A percentile compares a stretch with the other conserved stretches of the same genome.
Evolutionary conservation across 768 basidiomycete species (phyloP).

Genomic region (Peribolospora baueri): DNA sequence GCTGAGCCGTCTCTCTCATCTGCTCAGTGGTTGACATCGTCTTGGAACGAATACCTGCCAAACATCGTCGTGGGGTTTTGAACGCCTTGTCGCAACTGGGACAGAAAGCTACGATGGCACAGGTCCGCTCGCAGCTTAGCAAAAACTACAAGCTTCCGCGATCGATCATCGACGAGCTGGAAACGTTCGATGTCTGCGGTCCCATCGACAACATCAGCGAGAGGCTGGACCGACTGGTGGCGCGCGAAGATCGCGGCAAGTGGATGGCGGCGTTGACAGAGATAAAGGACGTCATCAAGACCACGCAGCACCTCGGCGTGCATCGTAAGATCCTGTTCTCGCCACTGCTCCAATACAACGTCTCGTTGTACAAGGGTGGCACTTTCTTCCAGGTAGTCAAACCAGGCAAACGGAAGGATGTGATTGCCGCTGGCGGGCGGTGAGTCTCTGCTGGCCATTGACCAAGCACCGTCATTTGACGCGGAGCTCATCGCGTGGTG

Average conservation of each 20-base stretch:
- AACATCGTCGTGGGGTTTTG: conserved; percentile 31
- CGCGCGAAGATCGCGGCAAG: no score
- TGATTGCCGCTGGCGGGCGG: conserved; percentile 64
- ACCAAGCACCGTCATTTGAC: no score
- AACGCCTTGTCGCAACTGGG: conserved; percentile 35
- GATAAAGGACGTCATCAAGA: no score
- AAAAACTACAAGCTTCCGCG: conserved; percentile 45
- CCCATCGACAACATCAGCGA: no score
- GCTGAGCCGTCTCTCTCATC: background rate
- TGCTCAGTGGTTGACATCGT: conserved; percentile 35
- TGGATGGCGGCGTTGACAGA: no score
- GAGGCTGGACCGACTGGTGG: no score
- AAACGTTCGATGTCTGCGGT: conserved; percentile 25
- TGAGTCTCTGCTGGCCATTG: conserved; percentile 17
- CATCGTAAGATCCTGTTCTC: no score
- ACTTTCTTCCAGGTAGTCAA: conserved; percentile 43
- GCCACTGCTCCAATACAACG: no score
- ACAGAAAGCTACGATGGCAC: conserved; percentile 27
- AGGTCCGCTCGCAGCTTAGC: conserved; percentile 42
- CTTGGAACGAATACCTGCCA: conserved; percentile 36
- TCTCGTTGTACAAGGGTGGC: no score
- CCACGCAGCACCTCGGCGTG: no score
- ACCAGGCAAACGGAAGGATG: conserved; percentile 38
- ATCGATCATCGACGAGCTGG: conserved; percentile 44
- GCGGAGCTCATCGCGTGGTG: no score